Percentiles rank a stretch among this genome's conserved stretches.
These are phyloP conservation scores for Fusarium palustre DNA, from an alignment of 2,329 filamentous ascomycete genomes.

Conservation along the genomic window DNA sequence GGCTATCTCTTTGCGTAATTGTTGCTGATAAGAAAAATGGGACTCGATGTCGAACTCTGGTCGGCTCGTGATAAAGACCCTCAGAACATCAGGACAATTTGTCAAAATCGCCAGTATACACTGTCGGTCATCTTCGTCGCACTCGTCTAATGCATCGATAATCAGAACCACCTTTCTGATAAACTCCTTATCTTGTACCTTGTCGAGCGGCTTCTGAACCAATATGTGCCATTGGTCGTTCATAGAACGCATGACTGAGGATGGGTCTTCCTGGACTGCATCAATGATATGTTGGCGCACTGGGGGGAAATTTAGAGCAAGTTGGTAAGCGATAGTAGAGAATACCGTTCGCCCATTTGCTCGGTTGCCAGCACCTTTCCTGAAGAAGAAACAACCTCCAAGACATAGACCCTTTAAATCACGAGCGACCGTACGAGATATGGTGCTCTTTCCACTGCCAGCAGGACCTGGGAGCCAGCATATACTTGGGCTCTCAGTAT, in stretches of 20 bases:
- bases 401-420: neutral
- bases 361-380: neutral
- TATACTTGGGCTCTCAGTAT: neutral
- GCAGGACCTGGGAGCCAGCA: slow-evolving; percentile 12
- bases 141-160: slow-evolving; percentile 51
- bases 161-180: slow-evolving; percentile 8
- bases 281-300: slow-evolving; percentile 25
- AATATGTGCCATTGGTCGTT: slow-evolving; percentile 6
- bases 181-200: accelerated
- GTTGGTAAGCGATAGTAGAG: slow-evolving; percentile 54
- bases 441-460: slow-evolving; percentile 9
- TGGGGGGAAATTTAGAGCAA: slow-evolving; percentile 42
- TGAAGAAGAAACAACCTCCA: slow-evolving; percentile 1
- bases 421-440: neutral
- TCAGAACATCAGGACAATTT: accelerated
- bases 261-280: neutral
- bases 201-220: neutral
- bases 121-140: slow-evolving; percentile 1
- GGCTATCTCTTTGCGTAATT: neutral
- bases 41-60: neutral
- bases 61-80: neutral
- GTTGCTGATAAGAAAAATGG: neutral
- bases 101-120: accelerated
- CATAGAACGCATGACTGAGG: neutral
- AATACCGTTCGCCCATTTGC: neutral